These are phyloP conservation scores for Beauveria brongniartii DNA, from an alignment of 2,329 filamentous ascomycete species.

Conservation along the genomic window DNA sequence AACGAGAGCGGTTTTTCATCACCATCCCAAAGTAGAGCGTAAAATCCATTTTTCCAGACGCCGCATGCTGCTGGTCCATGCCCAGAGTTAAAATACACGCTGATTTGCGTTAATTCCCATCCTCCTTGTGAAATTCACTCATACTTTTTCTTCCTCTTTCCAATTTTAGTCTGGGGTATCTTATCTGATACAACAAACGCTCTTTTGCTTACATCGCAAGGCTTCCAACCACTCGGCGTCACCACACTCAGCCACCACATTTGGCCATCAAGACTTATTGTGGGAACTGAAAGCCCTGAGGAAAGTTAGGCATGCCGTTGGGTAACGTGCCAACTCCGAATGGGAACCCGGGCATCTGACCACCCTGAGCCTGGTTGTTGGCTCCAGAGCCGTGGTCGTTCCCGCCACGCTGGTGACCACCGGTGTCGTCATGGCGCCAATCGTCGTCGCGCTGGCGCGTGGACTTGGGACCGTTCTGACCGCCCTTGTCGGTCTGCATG, in stretches of 20 bases:
- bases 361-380: constrained; percentile 15
- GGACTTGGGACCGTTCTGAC: constrained; percentile 56
- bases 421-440: constrained; percentile 7
- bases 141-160: background rate
- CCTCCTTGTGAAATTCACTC: background rate
- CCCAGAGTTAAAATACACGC: background rate
- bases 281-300: constrained; percentile 31
- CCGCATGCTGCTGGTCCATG: background rate
- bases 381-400: constrained; percentile 16
- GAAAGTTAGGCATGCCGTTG: constrained; percentile 36
- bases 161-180: background rate
- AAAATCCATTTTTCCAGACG: background rate
- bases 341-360: constrained; percentile 24
- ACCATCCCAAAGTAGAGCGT: background rate
- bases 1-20: background rate
- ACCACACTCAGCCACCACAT: no score
- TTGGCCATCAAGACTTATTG: background rate
- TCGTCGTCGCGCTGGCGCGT: constrained; percentile 38
- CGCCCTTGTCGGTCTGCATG: constrained; percentile 61
- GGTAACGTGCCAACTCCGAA: constrained; percentile 25
- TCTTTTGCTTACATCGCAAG: background rate
- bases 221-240: no score
- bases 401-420: constrained; percentile 20
- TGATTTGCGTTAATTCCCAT: background rate
- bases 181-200: background rate